Evolutionary conservation across 805 yeast genomes (phyloP).

Genomic region (Pichia exigua): DNA sequence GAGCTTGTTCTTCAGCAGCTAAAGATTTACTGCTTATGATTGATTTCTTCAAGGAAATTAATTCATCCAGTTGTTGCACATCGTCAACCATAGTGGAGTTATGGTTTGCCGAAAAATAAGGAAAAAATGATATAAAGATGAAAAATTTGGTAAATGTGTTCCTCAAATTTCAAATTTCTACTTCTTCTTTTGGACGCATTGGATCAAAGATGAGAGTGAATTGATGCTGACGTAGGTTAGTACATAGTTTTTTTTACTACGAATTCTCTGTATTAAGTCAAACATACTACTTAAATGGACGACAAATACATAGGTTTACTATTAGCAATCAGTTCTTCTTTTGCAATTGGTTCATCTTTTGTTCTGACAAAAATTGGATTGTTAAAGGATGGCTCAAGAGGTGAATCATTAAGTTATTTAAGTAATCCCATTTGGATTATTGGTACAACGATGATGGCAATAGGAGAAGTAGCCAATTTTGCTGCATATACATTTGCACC

Average conservation of each 20-base stretch:
- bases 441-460: conserved; percentile 83
- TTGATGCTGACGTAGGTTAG: not conserved
- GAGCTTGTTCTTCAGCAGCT: conserved; percentile 1
- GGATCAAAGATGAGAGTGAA: not conserved
- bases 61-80: not conserved
- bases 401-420: conserved; percentile 71
- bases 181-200: not conserved
- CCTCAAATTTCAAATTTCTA: not conserved
- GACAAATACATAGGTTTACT: conserved; percentile 87
- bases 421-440: conserved; percentile 92
- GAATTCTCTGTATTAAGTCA: not conserved
- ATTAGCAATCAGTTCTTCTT: conserved; percentile 76
- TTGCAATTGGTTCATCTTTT: conserved; percentile 87
- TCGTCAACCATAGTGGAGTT: not conserved
- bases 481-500: conserved; percentile 96
- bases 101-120: too few relatives aligned
- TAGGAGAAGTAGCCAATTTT: conserved; percentile 86
- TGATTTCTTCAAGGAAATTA: not conserved
- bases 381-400: conserved; percentile 53
- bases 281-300: conserved; percentile 35
- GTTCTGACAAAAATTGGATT: conserved; percentile 85
- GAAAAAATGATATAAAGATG: not conserved
- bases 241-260: not conserved
- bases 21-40: not conserved
- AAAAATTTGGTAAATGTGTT: too few relatives aligned